Evolutionary conservation across 768 basidiomycete genomes (phyloP).

Genomic region (Rubroboletus satanas): DNA sequence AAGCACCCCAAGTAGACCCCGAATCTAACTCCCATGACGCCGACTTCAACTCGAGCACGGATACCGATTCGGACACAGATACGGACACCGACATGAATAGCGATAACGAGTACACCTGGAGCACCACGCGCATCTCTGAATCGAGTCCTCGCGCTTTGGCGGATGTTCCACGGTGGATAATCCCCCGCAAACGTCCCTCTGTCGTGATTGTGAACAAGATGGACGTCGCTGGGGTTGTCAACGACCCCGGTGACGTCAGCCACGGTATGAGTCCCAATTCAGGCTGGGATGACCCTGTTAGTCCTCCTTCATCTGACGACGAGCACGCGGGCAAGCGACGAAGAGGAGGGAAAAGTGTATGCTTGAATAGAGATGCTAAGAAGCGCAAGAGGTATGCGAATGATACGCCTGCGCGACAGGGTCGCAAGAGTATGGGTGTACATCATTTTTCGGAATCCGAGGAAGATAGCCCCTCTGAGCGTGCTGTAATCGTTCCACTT

Average conservation of each 20-base stretch:
- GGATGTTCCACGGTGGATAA: conserved; percentile 14
- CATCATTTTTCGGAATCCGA: background rate
- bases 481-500: background rate
- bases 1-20: background rate
- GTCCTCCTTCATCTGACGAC: conserved; percentile 4
- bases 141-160: conserved; percentile 5
- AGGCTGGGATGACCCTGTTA: background rate
- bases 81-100: conserved; percentile 16
- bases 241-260: background rate
- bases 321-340: conserved; percentile 16
- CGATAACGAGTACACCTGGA: conserved; percentile 16
- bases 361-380: conserved; percentile 5
- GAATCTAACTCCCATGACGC: conserved; percentile 6
- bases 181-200: conserved; percentile 23
- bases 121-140: background rate
- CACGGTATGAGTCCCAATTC: background rate
- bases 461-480: background rate
- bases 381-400: conserved; percentile 9
- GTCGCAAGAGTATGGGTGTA: background rate
- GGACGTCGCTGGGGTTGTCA: background rate
- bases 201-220: conserved; percentile 2
- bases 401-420: conserved; percentile 9
- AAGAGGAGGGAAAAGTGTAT: conserved; percentile 4
- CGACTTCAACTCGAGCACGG: conserved; percentile 6
- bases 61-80: conserved; percentile 14